phyloP scores from a whole-genome alignment of 2,329 filamentous ascomycete species.

The Lecanicillium sp. region DNA sequence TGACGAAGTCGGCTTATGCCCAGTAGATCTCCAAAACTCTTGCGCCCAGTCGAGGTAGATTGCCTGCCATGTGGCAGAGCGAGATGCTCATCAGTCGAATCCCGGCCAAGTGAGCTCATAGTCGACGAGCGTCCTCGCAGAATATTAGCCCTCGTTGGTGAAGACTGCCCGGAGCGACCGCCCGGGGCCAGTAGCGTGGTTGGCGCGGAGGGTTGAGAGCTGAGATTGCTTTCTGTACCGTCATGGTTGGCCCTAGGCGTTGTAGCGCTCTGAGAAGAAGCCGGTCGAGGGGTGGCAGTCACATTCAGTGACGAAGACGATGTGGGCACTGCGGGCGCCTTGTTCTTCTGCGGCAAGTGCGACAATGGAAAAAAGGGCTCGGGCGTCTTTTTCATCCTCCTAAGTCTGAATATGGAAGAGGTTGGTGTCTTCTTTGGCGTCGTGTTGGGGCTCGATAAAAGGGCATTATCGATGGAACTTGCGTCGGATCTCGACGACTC shows the following conservation, averaged over 20 bases:
- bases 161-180: conserved; percentile 58
- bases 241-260: conserved; percentile 19
- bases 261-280: conserved; percentile 28
- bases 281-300: conserved; percentile 28
- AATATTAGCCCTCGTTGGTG: conserved; percentile 54
- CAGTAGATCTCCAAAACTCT: conserved; percentile 88
- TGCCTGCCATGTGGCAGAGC: conserved; percentile 64
- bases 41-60: conserved; percentile 83
- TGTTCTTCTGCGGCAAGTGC: conserved; percentile 72
- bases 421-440: conserved; percentile 56
- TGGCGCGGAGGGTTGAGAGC: conserved; percentile 35
- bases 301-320: conserved; percentile 40
- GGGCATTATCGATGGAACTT: conserved; percentile 65
- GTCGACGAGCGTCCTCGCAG: conserved; percentile 80
- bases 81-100: conserved; percentile 64
- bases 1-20: conserved; percentile 72
- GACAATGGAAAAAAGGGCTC: conserved; percentile 78
- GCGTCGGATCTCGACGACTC: conserved; percentile 89
- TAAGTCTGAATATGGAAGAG: conserved; percentile 75
- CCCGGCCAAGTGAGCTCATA: conserved; percentile 71
- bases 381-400: conserved; percentile 67
- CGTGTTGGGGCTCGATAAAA: conserved; percentile 51
- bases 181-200: conserved; percentile 40
- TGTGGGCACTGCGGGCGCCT: conserved; percentile 26
- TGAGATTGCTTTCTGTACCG: conserved; percentile 25